Conservation (phyloP, 129 eudicot genomes). For the Calendula officinalis region DNA sequence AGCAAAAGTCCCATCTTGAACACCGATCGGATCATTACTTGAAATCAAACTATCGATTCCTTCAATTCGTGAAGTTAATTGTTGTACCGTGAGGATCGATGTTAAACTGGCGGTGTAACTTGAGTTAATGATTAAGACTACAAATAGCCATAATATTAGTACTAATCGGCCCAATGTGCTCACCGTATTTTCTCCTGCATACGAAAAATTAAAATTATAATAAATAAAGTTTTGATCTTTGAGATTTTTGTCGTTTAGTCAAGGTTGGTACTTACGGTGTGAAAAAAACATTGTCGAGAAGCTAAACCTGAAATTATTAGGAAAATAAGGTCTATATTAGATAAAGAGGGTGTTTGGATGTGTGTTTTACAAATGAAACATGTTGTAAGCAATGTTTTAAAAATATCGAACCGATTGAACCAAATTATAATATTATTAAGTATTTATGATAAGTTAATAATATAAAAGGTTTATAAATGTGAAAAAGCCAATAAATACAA, state of each 20-base stretch:
- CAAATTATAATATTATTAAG: too few species aligned
- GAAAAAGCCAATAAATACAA: too few species aligned
- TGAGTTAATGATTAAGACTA: conserved; percentile 75
- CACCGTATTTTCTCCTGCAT: conserved; percentile 80
- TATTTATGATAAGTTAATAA: too few species aligned
- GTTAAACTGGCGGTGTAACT: conserved; percentile 96
- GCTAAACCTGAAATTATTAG: conserved; percentile 79
- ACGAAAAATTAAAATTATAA: background rate
- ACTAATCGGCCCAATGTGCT: conserved; percentile 84
- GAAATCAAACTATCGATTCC: conserved; percentile 75
- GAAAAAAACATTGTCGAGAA: conserved; percentile 98
- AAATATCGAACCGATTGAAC: too few species aligned
- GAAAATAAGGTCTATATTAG: conserved; percentile 6
- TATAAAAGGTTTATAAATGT: too few species aligned
- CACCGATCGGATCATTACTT: conserved; percentile 62
- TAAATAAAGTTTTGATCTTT: background rate
- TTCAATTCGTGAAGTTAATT: conserved; percentile 56
- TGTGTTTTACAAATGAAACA: background rate
- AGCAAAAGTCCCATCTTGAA: conserved; percentile 87
- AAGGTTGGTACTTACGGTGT: conserved; percentile 68
- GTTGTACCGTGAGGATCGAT: conserved; percentile 84
- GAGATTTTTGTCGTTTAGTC: background rate
- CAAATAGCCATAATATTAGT: conserved; percentile 77
- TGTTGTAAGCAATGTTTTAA: too few species aligned
- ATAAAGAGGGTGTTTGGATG: background rate